phyloP scores from a whole-genome alignment of 2,329 filamentous ascomycete species.

The Diaporthe humulicola region DNA sequence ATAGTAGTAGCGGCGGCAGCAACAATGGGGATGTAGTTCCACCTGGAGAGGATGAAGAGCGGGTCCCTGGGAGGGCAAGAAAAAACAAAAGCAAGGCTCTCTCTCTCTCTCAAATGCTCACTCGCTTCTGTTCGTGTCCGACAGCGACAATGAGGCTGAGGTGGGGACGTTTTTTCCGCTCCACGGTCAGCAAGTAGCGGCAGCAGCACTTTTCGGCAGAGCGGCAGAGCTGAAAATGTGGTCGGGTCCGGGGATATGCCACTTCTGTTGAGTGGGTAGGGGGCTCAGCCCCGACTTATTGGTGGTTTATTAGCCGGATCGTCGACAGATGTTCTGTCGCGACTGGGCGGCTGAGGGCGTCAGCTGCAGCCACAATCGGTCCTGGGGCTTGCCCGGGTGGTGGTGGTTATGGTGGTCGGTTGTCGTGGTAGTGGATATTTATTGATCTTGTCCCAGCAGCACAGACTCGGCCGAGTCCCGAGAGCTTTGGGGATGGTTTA shows the following conservation, averaged over 20 bases:
- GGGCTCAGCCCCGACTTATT: constrained; percentile 2
- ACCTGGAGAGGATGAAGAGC: background rate
- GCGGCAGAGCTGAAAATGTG: constrained; percentile 3
- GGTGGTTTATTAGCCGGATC: background rate
- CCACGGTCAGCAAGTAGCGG: background rate
- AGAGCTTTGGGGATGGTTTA: constrained; percentile 9
- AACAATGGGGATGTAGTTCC: background rate
- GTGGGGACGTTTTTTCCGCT: background rate
- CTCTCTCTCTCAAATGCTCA: background rate
- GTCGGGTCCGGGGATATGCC: background rate
- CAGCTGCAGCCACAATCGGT: constrained; percentile 25
- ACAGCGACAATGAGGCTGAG: constrained; percentile 20
- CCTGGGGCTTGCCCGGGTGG: background rate
- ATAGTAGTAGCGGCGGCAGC: background rate
- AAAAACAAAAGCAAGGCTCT: background rate
- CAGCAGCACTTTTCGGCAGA: background rate
- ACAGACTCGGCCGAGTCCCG: constrained; percentile 26
- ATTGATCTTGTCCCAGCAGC: constrained; percentile 2
- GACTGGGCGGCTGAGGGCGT: background rate
- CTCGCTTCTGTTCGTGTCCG: background rate
- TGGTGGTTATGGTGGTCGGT: background rate
- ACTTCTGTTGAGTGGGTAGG: background rate
- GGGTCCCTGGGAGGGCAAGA: background rate
- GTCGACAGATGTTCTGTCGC: constrained; percentile 4
- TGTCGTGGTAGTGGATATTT: background rate